These are phyloP conservation scores for Ogataea sp. DNA, from an alignment of 805 yeast species.

Conservation along the genomic window DNA sequence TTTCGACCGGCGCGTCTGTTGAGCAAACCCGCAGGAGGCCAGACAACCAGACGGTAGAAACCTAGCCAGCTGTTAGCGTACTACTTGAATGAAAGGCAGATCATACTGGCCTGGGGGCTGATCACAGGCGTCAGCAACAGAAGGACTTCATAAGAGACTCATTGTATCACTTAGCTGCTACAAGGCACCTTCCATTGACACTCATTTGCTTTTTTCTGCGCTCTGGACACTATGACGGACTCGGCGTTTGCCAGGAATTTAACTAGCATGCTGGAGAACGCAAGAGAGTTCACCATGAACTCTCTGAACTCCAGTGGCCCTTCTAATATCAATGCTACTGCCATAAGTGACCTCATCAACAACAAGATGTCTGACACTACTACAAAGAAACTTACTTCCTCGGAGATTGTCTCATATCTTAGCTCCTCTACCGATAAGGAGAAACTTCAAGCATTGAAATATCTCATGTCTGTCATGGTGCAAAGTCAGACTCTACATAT, in stretches of 20 bases:
- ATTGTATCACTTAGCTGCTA: no score
- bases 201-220: no score
- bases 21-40: no score
- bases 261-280: neutral
- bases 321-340: neutral
- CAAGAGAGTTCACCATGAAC: conserved; percentile 2
- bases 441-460: conserved; percentile 46
- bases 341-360: conserved; percentile 1
- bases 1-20: no score
- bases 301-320: neutral
- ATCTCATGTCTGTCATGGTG: conserved; percentile 14
- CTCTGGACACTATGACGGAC: neutral
- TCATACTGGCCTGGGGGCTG: no score
- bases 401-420: conserved; percentile 57
- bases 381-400: conserved; percentile 33
- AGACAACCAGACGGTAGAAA: no score
- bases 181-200: no score
- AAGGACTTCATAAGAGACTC: no score
- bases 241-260: conserved; percentile 1
- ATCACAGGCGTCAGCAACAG: no score
- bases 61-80: no score
- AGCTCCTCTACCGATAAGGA: conserved; percentile 66
- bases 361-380: conserved; percentile 3
- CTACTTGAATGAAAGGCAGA: no score
- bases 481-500: conserved; percentile 19